A percentile compares a stretch with the other conserved stretches of the same genome.
These are phyloP conservation scores for Dactylonectria estremocensis DNA, from an alignment of 2,329 filamentous ascomycete species.

Conservation along the genomic window DNA sequence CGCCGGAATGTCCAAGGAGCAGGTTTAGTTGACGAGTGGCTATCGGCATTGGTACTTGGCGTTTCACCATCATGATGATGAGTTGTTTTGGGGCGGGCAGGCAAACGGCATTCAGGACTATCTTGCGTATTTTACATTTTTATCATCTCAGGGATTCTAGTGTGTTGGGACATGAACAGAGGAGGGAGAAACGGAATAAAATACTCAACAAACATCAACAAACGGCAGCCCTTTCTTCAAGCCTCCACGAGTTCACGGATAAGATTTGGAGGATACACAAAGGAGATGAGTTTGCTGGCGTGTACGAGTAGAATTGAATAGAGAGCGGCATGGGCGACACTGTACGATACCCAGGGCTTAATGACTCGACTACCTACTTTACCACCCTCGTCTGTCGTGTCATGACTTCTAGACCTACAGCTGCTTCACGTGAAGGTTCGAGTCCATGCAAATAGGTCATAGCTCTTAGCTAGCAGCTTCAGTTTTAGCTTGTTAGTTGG, in stretches of 20 bases:
- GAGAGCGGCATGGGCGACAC: not conserved
- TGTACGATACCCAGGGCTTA: constrained; percentile 10
- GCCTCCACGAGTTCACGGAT: not conserved
- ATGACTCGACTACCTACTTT: not conserved
- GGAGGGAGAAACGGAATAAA: constrained; percentile 9
- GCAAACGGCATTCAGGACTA: constrained; percentile 26
- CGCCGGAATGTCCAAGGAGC: constrained; percentile 29
- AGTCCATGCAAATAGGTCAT: not conserved
- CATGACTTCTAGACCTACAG: not conserved
- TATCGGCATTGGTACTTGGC: constrained; percentile 14
- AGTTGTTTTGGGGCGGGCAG: constrained; percentile 18
- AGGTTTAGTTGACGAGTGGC: constrained; percentile 3
- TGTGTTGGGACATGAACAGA: constrained; percentile 10
- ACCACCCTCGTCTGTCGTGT: not conserved
- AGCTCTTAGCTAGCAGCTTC: constrained; percentile 26
- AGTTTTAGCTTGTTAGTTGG: constrained; percentile 14
- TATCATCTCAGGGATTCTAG: not conserved
- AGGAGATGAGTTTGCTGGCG: not conserved
- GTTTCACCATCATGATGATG: constrained; percentile 16
- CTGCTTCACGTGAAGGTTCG: not conserved
- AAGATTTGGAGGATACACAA: not conserved
- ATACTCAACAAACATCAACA: constrained; percentile 3
- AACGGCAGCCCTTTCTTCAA: not conserved
- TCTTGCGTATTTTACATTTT: constrained; percentile 9
- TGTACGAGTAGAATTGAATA: constrained; percentile 2